Evolutionary conservation across 768 basidiomycete genomes (phyloP).

Genomic region (Boletus sp.): DNA sequence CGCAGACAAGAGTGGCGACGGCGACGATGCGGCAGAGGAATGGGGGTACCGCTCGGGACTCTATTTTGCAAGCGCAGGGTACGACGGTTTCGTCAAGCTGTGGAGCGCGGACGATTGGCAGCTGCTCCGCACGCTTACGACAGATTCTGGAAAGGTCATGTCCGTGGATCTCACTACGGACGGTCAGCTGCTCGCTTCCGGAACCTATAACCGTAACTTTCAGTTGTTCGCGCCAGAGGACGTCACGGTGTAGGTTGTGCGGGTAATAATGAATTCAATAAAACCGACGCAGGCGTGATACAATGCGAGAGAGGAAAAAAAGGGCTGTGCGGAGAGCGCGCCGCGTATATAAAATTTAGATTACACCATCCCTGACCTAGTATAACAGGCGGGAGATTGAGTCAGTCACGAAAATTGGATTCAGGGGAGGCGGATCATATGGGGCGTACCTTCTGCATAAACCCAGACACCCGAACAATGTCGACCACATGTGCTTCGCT

Average conservation of each 20-base stretch:
- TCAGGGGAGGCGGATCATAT: constrained; percentile 24
- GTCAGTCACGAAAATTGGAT: constrained; percentile 15
- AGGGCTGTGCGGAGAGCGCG: constrained; percentile 1
- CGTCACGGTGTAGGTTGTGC: constrained; percentile 30
- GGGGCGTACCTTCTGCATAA: constrained; percentile 78
- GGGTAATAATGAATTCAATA: constrained; percentile 22
- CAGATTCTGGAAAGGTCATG: constrained; percentile 99
- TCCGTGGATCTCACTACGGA: constrained; percentile 88
- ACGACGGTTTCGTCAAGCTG: constrained; percentile 92
- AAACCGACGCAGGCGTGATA: constrained; percentile 30
- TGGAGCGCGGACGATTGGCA: constrained; percentile 99
- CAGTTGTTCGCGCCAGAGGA: constrained; percentile 88
- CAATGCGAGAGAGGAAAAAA: constrained; percentile 27
- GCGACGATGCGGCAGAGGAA: constrained; percentile 45
- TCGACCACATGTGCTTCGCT: constrained; percentile 83
- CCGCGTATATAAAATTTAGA: constrained; percentile 31
- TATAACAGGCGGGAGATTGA: constrained; percentile 15
- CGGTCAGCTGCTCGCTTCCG: constrained; percentile 80
- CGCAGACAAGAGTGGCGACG: constrained; percentile 25
- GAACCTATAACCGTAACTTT: constrained; percentile 93
- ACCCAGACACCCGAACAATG: constrained; percentile 81
- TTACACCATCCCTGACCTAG: constrained; percentile 43
- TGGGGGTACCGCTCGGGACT: constrained; percentile 84
- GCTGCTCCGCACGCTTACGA: constrained; percentile 79
- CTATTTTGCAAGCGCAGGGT: constrained; percentile 91